Evolutionary conservation across 2,329 filamentous ascomycete genomes (phyloP).

Genomic region (Monosporascus ibericus): DNA sequence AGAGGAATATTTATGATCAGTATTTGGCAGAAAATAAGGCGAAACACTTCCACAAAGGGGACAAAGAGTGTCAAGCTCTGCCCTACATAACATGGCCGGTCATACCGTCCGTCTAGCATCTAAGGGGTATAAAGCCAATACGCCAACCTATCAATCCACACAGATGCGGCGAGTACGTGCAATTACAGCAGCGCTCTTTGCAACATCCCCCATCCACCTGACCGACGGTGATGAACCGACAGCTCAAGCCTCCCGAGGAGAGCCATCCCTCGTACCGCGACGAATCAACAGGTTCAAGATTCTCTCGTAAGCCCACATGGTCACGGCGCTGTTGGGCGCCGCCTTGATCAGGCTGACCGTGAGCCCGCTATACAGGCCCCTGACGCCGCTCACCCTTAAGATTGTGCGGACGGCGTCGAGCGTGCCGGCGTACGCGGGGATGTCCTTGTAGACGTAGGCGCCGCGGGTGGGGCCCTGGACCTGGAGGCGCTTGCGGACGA

Average conservation of each 20-base stretch:
- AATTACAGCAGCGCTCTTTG: neutral
- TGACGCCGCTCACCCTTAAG: slow-evolving; percentile 62
- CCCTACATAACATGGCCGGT: no score
- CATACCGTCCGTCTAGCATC: neutral
- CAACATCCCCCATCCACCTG: no score
- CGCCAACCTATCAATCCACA: neutral
- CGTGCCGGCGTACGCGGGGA: slow-evolving; percentile 75
- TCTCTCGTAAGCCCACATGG: slow-evolving; percentile 91
- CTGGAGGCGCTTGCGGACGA: slow-evolving; percentile 87
- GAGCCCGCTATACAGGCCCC: slow-evolving; percentile 82
- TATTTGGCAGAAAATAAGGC: no score
- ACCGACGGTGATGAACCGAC: neutral
- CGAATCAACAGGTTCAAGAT: slow-evolving; percentile 54
- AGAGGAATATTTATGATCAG: no score
- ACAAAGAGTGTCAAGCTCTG: no score
- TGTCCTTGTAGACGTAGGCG: slow-evolving; percentile 78
- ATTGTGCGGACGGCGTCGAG: slow-evolving; percentile 62
- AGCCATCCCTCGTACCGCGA: slow-evolving; percentile 5
- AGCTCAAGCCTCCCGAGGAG: neutral
- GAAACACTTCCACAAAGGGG: no score
- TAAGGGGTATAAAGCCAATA: slow-evolving; percentile 10
- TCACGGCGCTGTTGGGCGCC: slow-evolving; percentile 85
- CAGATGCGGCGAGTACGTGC: neutral
- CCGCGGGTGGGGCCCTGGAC: slow-evolving; percentile 84
- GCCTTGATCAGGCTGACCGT: slow-evolving; percentile 88